A percentile compares a stretch with the other conserved stretches of the same genome.
Conservation (phyloP, 768 basidiomycete genomes). For the Suillus cothurnatus region DNA sequence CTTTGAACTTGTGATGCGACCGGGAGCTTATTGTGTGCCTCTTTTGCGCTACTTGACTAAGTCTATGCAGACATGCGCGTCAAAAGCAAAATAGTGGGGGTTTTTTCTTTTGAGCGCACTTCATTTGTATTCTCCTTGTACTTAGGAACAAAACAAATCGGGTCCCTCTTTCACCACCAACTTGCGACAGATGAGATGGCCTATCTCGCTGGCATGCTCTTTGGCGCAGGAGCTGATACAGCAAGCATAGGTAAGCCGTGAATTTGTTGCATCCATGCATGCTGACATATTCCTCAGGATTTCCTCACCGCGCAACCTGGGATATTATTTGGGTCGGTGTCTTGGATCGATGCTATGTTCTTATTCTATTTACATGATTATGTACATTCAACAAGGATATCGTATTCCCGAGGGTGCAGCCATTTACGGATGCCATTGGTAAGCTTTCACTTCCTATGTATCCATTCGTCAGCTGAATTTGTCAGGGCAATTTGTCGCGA, state of each 20-base stretch:
- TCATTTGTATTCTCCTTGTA: neutral
- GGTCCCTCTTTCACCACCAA: neutral
- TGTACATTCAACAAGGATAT: neutral
- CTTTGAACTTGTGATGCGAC: neutral
- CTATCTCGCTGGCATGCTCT: neutral
- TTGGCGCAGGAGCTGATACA: neutral
- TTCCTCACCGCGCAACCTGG: neutral
- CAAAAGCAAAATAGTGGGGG: constrained; percentile 40
- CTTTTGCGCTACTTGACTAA: constrained; percentile 42
- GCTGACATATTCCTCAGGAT: neutral
- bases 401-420: neutral
- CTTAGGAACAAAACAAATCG: neutral
- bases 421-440: neutral
- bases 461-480: neutral
- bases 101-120: neutral
- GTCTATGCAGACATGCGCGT: constrained; percentile 48
- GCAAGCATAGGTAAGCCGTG: neutral
- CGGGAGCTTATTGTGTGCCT: neutral
- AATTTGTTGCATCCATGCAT: neutral
- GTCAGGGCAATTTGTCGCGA: neutral
- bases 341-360: neutral
- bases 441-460: neutral
- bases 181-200: neutral
- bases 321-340: neutral
- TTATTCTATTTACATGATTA: neutral